Conservation (phyloP, 2,329 filamentous ascomycete genomes). For the Hymenoscyphus albidus region DNA sequence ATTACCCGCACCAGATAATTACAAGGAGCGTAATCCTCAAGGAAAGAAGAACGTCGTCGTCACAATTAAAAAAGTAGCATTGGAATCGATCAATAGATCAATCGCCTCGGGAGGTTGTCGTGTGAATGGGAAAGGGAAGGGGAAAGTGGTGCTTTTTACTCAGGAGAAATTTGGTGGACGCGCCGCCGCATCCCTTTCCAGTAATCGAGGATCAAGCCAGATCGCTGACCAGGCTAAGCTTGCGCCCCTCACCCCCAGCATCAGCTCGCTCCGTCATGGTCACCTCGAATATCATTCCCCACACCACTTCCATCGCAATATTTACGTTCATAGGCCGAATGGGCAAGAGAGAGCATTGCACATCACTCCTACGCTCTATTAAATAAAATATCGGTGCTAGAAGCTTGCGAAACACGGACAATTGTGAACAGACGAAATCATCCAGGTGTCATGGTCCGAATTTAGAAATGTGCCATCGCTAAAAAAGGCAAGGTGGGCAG, state of each 20-base stretch:
- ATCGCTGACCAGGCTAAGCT: constrained; percentile 16
- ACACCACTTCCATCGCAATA: not conserved
- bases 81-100: constrained; percentile 23
- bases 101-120: constrained; percentile 8
- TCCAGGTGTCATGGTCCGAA: constrained; percentile 5
- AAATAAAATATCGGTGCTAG: not conserved
- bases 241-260: not conserved
- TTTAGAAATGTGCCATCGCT: constrained; percentile 12
- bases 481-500: not conserved
- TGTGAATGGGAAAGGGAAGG: not conserved
- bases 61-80: constrained; percentile 30
- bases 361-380: not conserved
- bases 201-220: constrained; percentile 23
- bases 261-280: constrained; percentile 6
- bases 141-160: constrained; percentile 8
- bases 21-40: constrained; percentile 14
- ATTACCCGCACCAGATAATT: constrained; percentile 13
- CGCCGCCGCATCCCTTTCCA: constrained; percentile 23
- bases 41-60: constrained; percentile 28
- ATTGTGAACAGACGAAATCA: constrained; percentile 6
- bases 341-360: not conserved
- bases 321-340: not conserved
- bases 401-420: constrained; percentile 4
- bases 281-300: not conserved
- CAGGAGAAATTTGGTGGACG: constrained; percentile 16